These are phyloP conservation scores for Talaromyces sp. DNA, from an alignment of 2,329 filamentous ascomycete species.

Conservation along the genomic window DNA sequence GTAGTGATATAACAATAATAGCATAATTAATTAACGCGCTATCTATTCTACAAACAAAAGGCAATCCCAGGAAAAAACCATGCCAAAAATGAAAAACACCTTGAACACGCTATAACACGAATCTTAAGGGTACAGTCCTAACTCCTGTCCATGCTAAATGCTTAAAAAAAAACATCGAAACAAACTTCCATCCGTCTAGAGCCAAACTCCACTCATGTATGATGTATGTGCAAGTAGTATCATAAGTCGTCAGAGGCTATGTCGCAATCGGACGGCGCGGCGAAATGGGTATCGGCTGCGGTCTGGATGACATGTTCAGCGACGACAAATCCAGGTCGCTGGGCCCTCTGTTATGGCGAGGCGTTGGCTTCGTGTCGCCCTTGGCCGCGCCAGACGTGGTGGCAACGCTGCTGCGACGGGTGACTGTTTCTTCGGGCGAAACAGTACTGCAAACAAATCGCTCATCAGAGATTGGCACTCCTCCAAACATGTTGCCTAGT, in stretches of 20 bases:
- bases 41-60: not conserved
- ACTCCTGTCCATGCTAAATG: not conserved
- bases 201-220: conserved; percentile 5
- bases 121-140: not conserved
- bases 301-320: conserved; percentile 28
- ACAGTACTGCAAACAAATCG: conserved; percentile 37
- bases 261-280: conserved; percentile 31
- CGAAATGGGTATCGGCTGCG: conserved; percentile 34
- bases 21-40: not conserved
- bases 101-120: too few relatives aligned
- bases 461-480: conserved; percentile 37
- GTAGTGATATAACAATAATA: not conserved
- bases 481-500: conserved; percentile 42
- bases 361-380: conserved; percentile 15
- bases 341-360: conserved; percentile 18
- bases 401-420: conserved; percentile 21
- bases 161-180: not conserved
- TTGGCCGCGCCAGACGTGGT: conserved; percentile 11
- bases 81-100: not conserved
- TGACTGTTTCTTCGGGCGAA: conserved; percentile 21
- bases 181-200: conserved; percentile 5
- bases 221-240: conserved; percentile 5
- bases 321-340: conserved; percentile 28
- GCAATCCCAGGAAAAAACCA: not conserved
- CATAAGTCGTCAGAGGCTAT: conserved; percentile 9